Percentiles rank a stretch among this genome's conserved stretches.
phyloP scores from a whole-genome alignment of 1,284 basidiomycete species.

The Ganoderma sinense region DNA sequence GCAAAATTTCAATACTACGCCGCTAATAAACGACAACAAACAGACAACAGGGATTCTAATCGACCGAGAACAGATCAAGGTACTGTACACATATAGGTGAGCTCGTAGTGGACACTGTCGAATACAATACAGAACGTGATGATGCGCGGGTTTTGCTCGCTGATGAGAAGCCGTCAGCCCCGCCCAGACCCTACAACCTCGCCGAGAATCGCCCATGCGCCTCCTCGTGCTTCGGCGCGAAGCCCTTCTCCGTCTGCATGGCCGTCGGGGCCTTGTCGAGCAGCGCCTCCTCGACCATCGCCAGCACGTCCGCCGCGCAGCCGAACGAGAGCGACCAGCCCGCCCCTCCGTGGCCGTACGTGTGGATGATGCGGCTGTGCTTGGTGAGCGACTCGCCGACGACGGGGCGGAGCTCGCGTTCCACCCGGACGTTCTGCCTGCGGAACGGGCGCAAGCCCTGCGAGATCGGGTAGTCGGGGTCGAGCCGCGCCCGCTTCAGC shows the following conservation, averaged over 20 bases:
- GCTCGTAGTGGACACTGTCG: neutral
- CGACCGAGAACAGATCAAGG: neutral
- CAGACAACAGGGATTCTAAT: neutral
- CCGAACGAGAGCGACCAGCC: constrained; percentile 29
- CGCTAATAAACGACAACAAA: neutral
- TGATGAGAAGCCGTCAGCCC: neutral
- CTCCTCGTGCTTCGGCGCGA: neutral
- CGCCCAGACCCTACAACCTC: constrained; percentile 1
- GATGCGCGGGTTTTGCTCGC: constrained; percentile 1
- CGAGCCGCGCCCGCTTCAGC: constrained; percentile 41
- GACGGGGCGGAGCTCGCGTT: constrained; percentile 39
- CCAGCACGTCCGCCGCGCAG: constrained; percentile 17
- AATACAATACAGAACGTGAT: neutral
- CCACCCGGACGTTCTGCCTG: constrained; percentile 43
- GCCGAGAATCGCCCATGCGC: neutral
- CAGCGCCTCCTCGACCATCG: constrained; percentile 18
- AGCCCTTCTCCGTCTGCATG: neutral
- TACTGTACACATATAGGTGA: neutral
- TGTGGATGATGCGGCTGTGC: constrained; percentile 43
- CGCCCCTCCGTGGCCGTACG: constrained; percentile 45
- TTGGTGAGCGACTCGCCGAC: constrained; percentile 23
- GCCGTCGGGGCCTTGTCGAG: constrained; percentile 3
- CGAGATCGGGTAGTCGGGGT: constrained; percentile 39
- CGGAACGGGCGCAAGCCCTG: constrained; percentile 46
- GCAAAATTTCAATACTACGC: neutral